These are phyloP conservation scores for Phytopythium litorale DNA, from an alignment of 352 stramenopile genomes.

Conservation along the genomic window DNA sequence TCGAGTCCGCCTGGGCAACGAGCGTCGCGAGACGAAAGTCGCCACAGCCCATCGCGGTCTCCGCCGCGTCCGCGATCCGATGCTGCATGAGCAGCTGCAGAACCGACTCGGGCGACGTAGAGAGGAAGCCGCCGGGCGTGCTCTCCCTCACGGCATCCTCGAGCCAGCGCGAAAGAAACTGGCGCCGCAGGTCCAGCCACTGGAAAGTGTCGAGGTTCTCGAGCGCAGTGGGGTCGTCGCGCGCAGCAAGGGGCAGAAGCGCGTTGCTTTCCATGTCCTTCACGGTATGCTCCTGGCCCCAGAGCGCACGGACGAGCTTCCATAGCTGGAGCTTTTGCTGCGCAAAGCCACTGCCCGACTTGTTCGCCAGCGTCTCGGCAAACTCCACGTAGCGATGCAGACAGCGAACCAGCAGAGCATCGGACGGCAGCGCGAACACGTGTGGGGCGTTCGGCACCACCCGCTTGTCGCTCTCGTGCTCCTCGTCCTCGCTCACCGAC, in stretches of 20 bases:
- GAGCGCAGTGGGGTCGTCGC: constrained; percentile 54
- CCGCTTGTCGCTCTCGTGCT: constrained; percentile 14
- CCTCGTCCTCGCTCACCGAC: constrained; percentile 17
- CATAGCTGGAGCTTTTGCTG: constrained; percentile 43
- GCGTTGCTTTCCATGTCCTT: constrained; percentile 20
- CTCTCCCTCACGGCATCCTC: constrained; percentile 34
- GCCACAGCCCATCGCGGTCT: constrained; percentile 55
- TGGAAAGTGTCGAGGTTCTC: constrained; percentile 68
- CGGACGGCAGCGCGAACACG: constrained; percentile 43
- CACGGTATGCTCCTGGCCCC: constrained; percentile 65
- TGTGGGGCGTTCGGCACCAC: constrained; percentile 20
- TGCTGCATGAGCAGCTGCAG: constrained; percentile 51
- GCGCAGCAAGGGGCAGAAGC: constrained; percentile 45
- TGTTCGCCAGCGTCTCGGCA: constrained; percentile 25
- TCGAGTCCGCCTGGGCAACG: constrained; percentile 50
- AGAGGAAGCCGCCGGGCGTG: background rate
- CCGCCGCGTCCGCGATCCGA: constrained; percentile 47
- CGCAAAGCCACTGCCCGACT: constrained; percentile 4
- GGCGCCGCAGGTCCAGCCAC: constrained; percentile 60
- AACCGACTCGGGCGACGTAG: constrained; percentile 25
- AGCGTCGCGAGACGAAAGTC: constrained; percentile 67
- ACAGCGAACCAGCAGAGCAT: constrained; percentile 46
- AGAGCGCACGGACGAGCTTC: constrained; percentile 71
- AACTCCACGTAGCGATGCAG: constrained; percentile 59
- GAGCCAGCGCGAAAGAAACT: constrained; percentile 77